Evolutionary conservation across 352 stramenopile species (phyloP), one percentile per base, ranked within the genome.

Genomic region (Discostella stelligera): DNA sequence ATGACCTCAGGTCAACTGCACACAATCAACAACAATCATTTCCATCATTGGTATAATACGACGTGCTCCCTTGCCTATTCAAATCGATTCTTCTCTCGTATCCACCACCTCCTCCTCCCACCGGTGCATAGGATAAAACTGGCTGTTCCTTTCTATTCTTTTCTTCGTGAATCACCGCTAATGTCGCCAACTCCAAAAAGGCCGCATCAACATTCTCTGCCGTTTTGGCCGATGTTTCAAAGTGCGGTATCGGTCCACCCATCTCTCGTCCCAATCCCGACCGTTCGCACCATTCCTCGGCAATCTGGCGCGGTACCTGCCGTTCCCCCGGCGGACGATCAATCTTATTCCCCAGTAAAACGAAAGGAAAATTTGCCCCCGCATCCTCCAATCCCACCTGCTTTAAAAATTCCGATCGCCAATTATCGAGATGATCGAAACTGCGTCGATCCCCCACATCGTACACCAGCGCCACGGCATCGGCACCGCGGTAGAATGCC

Each of bases 291-390:
- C 96, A 98, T 83, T 97, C 87, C 79, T 97, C 90, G 0, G 95
- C 95, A 60, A 94, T 96, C 74, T 95, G 87, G 72, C 93, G 94
- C 32, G 90, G 82, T 55, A 99, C 85, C 20, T 84, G 63, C 44
- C 85, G 60, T 50, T 80, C 64, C 49, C 59, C 61, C 21, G 77
- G 50, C 11, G 66, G 63, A 56, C 82, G 41, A 91, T 99, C 96
- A 39, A 98, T 95, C 87, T 99, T 99, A 85, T 99, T 99, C 37
- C 96, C 97, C 48, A 99, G 79, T 11, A 99, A 94, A 58, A 99
- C 96, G 86, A 99, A 99, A 32, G 96, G 96, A 87, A 99, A 99
- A 54, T 93, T 88, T 13, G 68, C 71, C 50, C 98, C 95, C 4
- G 90, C 91, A 64, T 98, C 95, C 27, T 79, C 70, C 11, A 92